Percentiles rank a stretch among this genome's conserved stretches.
Conservation (phyloP, 2,329 filamentous ascomycete genomes). For the Trichoderma sp. region DNA sequence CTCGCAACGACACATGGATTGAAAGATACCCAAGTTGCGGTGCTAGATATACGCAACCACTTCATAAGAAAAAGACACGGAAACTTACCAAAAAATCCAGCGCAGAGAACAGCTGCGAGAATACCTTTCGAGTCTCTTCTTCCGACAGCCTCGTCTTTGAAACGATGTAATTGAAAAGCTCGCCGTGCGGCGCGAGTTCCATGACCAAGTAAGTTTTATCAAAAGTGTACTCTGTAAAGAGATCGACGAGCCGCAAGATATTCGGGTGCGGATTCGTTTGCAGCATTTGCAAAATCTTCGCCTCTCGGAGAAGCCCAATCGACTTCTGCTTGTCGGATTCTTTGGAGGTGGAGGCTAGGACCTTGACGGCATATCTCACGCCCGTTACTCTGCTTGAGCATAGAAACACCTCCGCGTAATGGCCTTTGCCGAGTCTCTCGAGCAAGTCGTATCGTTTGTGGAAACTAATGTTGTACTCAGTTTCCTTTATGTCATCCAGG, state of each 20-base stretch:
- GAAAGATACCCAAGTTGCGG: not conserved
- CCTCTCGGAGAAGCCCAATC: not conserved
- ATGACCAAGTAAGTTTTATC: conserved; percentile 81
- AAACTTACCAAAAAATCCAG: conserved; percentile 77
- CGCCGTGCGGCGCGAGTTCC: conserved; percentile 80
- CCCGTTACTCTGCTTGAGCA: conserved; percentile 77
- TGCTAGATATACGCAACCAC: not conserved
- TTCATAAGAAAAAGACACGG: not conserved
- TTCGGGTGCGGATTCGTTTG: not conserved
- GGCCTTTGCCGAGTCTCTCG: conserved; percentile 78
- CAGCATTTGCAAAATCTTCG: not conserved
- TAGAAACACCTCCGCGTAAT: conserved; percentile 74
- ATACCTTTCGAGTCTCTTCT: conserved; percentile 73
- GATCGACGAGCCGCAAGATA: not conserved
- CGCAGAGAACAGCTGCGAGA: conserved; percentile 79
- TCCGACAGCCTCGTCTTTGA: conserved; percentile 78
- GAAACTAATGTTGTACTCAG: not conserved
- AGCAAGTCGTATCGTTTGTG: conserved; percentile 60
- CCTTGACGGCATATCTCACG: conserved; percentile 77
- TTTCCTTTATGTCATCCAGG: not conserved
- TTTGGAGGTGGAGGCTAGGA: conserved; percentile 40
- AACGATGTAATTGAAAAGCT: conserved; percentile 87
- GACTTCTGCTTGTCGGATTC: not conserved
- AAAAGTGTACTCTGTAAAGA: conserved; percentile 49
- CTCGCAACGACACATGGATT: not conserved